Conservation (phyloP, 2,329 filamentous ascomycete genomes). For the Arachnopeziza araneosa region DNA sequence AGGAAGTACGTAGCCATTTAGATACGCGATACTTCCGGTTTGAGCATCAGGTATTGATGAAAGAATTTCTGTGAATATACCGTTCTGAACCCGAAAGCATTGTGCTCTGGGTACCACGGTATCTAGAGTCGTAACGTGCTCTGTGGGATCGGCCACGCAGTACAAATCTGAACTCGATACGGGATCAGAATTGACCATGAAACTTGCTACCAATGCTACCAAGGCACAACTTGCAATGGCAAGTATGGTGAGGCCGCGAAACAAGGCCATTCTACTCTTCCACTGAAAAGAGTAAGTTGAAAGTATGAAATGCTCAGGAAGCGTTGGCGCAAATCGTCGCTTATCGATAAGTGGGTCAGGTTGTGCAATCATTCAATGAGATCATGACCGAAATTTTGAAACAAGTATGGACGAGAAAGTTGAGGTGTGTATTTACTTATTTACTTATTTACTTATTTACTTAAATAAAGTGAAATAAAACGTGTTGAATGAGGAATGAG, state of each 20-base stretch:
- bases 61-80: slow-evolving; percentile 46
- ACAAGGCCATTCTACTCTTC: neutral
- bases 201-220: neutral
- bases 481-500: no score
- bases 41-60: slow-evolving; percentile 26
- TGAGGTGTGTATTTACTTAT: no score
- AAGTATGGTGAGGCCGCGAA: neutral
- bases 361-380: no score
- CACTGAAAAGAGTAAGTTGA: neutral
- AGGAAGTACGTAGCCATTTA: slow-evolving; percentile 53
- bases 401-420: no score
- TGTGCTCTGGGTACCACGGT: slow-evolving; percentile 35
- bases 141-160: slow-evolving; percentile 31
- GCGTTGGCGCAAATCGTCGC: no score
- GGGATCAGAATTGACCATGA: neutral
- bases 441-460: no score
- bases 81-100: slow-evolving; percentile 52
- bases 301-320: neutral
- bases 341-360: no score
- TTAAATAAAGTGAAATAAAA: no score
- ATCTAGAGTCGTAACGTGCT: slow-evolving; percentile 39
- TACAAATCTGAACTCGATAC: slow-evolving; percentile 16
- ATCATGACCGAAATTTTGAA: no score
- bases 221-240: neutral
- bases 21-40: slow-evolving; percentile 29